A percentile compares a stretch with the other conserved stretches of the same genome.
phyloP scores from a whole-genome alignment of 208 protist genomes.

The Wallacemonas sp. region DNA sequence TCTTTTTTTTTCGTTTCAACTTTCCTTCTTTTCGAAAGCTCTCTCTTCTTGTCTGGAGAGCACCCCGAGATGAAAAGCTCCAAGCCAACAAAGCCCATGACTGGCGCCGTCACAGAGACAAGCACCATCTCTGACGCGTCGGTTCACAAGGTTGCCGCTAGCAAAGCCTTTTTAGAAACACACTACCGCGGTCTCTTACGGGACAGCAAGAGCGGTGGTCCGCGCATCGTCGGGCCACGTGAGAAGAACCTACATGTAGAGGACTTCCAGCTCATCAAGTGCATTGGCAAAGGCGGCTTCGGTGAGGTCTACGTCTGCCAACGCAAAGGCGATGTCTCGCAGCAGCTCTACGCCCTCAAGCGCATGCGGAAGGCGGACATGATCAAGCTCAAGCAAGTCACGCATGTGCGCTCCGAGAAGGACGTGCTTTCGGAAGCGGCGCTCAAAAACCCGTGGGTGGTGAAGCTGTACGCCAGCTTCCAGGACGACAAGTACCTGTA shows the following conservation, averaged over 20 bases:
- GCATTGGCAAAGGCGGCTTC: conserved; percentile 90
- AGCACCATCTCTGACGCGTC: conserved; percentile 74
- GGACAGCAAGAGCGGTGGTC: conserved; percentile 49
- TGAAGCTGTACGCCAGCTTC: conserved; percentile 90
- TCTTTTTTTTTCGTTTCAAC: not conserved
- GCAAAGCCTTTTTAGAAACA: conserved; percentile 85
- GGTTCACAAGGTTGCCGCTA: conserved; percentile 85
- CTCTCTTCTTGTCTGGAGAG: not conserved
- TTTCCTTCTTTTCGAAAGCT: not conserved
- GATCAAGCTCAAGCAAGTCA: conserved; percentile 87
- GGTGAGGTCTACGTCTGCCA: conserved; percentile 92
- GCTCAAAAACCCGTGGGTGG: conserved; percentile 86
- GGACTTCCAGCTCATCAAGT: conserved; percentile 90
- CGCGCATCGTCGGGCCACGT: conserved; percentile 62
- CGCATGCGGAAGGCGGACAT: conserved; percentile 92
- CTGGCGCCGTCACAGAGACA: conserved; percentile 36
- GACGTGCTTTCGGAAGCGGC: conserved; percentile 88
- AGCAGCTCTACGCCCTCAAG: conserved; percentile 90
- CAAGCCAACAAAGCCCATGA: conserved; percentile 1
- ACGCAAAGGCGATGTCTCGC: conserved; percentile 55
- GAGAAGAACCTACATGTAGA: conserved; percentile 64
- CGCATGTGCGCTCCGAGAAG: conserved; percentile 90
- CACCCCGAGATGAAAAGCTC: not conserved
- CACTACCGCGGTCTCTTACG: conserved; percentile 78
- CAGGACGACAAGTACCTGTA: conserved; percentile 93